Percentiles rank a stretch among this genome's conserved stretches.
Conservation (phyloP, 495 filamentous ascomycete species). For the Pyrenula aspistea region DNA sequence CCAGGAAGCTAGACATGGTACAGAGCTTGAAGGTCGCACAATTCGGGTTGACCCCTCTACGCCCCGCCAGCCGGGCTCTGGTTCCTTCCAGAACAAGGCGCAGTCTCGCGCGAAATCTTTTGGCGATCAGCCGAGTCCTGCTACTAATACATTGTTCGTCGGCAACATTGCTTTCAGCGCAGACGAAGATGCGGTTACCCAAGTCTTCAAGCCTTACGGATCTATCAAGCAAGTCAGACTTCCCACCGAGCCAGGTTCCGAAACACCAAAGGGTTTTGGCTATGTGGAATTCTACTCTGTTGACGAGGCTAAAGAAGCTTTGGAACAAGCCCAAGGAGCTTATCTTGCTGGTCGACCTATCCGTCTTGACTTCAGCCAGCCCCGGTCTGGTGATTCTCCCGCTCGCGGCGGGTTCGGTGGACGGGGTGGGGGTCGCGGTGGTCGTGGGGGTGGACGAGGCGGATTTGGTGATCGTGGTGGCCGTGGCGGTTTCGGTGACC, state of each 20-base stretch:
- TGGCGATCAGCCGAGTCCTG: conserved; percentile 67
- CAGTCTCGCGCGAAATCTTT: conserved; percentile 60
- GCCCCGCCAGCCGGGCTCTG: conserved; percentile 45
- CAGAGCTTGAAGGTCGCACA: conserved; percentile 69
- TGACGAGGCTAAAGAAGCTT: conserved; percentile 74
- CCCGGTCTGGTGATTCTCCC: conserved; percentile 44
- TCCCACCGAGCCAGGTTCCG: conserved; percentile 79
- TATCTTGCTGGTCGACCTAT: conserved; percentile 69
- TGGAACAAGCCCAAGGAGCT: conserved; percentile 61
- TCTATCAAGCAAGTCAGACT: conserved; percentile 69
- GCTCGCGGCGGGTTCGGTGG: conserved; percentile 31
- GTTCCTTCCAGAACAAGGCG: conserved; percentile 41
- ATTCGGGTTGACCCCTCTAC: conserved; percentile 85
- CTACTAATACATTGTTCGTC: conserved; percentile 81
- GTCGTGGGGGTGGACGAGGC: conserved; percentile 34
- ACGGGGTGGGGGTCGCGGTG: conserved; percentile 31
- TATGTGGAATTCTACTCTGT: conserved; percentile 78
- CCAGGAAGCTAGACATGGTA: conserved; percentile 65
- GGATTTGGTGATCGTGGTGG: conserved; percentile 41
- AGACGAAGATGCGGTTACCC: conserved; percentile 60
- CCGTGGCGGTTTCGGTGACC: conserved; percentile 36
- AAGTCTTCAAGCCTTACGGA: conserved; percentile 62
- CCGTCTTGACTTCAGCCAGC: conserved; percentile 81
- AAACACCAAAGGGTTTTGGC: conserved; percentile 86
- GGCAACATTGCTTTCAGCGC: conserved; percentile 85